A percentile compares a stretch with the other conserved stretches of the same genome.
Conservation (phyloP, 148 eudicot species). For the Talinum fruticosum region DNA sequence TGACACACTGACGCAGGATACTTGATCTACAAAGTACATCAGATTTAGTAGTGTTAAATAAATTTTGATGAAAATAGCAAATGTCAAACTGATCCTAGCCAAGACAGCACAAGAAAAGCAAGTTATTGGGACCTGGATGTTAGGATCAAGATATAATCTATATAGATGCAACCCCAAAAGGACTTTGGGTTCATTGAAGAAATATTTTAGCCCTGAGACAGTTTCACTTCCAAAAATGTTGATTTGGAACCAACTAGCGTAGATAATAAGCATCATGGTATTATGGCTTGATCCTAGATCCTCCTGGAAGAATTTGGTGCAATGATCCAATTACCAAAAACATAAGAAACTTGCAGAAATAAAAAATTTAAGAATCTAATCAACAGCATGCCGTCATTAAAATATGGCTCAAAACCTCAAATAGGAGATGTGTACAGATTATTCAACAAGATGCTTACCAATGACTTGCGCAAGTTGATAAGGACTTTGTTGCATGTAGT, state of each 20-base stretch:
- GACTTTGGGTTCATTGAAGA: background rate
- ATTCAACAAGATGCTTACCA: slow-evolving; percentile 19
- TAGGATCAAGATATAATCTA: background rate
- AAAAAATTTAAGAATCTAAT: background rate
- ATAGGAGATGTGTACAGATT: background rate
- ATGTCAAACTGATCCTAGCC: background rate
- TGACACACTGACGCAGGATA: too few species aligned
- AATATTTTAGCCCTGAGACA: background rate
- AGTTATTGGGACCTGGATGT: background rate
- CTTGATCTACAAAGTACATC: background rate
- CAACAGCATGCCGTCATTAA: background rate
- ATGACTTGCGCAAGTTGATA: slow-evolving; percentile 38
- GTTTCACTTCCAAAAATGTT: background rate
- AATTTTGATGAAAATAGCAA: background rate
- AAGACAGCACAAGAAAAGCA: background rate
- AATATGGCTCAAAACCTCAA: background rate
- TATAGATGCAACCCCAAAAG: background rate
- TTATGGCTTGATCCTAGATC: background rate
- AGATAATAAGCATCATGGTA: background rate
- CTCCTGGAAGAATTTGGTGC: background rate
- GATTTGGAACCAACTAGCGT: background rate
- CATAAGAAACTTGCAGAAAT: background rate
- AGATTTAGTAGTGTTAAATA: background rate
- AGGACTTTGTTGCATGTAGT: slow-evolving; percentile 22
- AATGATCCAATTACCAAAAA: too few species aligned